Evolutionary conservation across 148 eudicot genomes (phyloP).

Genomic region (Spergularia marina): DNA sequence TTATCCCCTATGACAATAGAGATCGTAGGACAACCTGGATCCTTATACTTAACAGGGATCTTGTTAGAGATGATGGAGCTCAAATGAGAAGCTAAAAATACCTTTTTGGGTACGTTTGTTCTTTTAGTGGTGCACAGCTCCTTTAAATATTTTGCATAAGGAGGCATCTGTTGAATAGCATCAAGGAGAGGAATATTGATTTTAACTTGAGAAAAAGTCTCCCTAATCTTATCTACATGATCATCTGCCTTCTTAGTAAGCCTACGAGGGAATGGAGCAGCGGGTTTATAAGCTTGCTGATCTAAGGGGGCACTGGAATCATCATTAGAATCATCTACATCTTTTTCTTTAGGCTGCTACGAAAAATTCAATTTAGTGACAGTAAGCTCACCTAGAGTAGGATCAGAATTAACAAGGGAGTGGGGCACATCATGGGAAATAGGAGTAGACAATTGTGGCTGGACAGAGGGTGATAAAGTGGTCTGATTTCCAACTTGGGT

Average conservation of each 20-base stretch:
- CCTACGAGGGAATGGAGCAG: background rate
- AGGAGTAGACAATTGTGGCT: too few species aligned
- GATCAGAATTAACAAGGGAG: too few species aligned
- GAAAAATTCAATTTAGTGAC: background rate
- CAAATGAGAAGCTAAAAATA: background rate
- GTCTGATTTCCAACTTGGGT: background rate
- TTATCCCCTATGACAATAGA: background rate
- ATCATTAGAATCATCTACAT: background rate
- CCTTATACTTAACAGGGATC: background rate
- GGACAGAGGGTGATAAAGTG: too few species aligned
- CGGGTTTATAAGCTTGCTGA: background rate
- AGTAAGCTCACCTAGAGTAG: too few species aligned
- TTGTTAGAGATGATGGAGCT: background rate
- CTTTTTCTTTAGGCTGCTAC: background rate
- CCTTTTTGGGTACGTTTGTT: background rate
- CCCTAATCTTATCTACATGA: background rate
- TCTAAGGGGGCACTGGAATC: too few species aligned
- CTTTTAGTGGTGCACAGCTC: background rate
- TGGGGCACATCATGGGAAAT: too few species aligned
- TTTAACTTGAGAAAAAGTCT: slow-evolving; percentile 10
- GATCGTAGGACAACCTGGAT: background rate
- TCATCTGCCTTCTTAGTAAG: background rate
- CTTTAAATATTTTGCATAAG: background rate
- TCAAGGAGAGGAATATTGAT: slow-evolving; percentile 2
- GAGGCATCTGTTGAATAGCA: background rate